Evolutionary conservation across 2,329 filamentous ascomycete species (phyloP).

Genomic region (Fusarium fracticaudum): DNA sequence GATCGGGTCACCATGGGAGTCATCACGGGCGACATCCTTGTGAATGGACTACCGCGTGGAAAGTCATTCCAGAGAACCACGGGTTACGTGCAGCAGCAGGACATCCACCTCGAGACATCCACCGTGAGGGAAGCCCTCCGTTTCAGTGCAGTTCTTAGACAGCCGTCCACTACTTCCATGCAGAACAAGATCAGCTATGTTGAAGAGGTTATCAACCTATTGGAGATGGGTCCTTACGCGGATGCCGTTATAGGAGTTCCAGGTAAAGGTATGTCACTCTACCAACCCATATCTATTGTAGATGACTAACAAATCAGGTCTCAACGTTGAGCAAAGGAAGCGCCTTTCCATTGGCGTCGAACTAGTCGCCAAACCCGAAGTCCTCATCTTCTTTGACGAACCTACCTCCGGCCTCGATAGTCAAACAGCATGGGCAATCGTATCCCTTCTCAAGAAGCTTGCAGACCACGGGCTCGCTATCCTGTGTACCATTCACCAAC

Average conservation of each 20-base stretch:
- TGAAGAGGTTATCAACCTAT: conserved; percentile 74
- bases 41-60: conserved; percentile 70
- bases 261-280: conserved; percentile 52
- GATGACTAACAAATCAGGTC: conserved; percentile 34
- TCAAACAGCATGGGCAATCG: conserved; percentile 68
- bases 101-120: conserved; percentile 80
- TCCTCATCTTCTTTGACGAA: conserved; percentile 68
- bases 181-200: conserved; percentile 83
- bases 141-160: conserved; percentile 83
- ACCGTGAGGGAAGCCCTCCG: conserved; percentile 85
- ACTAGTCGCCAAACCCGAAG: conserved; percentile 60
- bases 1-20: conserved; percentile 85
- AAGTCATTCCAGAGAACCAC: conserved; percentile 86
- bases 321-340: conserved; percentile 68
- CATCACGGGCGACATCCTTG: conserved; percentile 80
- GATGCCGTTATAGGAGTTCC: conserved; percentile 68
- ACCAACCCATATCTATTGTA: too few species aligned
- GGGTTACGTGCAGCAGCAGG: conserved; percentile 88
- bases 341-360: conserved; percentile 66
- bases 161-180: conserved; percentile 71
- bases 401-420: conserved; percentile 67
- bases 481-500: conserved; percentile 38
- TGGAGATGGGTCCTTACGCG: conserved; percentile 70
- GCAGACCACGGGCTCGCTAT: conserved; percentile 59
- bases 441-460: conserved; percentile 66